Evolutionary conservation across 1,284 basidiomycete genomes (phyloP), one percentile per base, ranked within the genome.

Genomic region (Inonotus hispidus): DNA sequence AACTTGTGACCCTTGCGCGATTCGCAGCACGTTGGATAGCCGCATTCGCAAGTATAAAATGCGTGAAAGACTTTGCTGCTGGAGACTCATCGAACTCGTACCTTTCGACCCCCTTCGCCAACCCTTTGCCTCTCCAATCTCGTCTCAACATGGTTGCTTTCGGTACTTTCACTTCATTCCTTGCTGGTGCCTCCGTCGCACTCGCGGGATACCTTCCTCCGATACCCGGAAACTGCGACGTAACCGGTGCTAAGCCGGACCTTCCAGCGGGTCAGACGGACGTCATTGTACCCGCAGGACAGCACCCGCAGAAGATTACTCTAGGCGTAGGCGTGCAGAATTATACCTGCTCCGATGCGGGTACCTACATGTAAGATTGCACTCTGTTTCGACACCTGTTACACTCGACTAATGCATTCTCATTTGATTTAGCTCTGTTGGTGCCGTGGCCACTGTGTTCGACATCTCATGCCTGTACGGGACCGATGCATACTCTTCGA

Each of bases 391-490:
- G 37, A 16, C 37, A 27, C 29, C 43, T 63, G 25, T 46, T 21
- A 13, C 59, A 8, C 23, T 47, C 35, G 53, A 1, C 10, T 43
- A n/a, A 56, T 23, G 41, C 27, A 10, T 16, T 35, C 13, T 7
- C n/a, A 16, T 43, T 43, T 10, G n/a, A 43, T 55, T 27, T 58
- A 75, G 73, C 37, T 70, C 68, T 59, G 64, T 73, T 41, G 83
- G 83, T n/a, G 83, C 84, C 19, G 70, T 83, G 32, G 83, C 82
- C 0, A 76, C 80, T 62, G 69, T 88, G 4, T 81, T 83, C 68
- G 85, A 89, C 68, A 74, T 80, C 46, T 82, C 81, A 1, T 87
- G 85, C 73, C 65, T 82, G 41, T 74, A 74, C 64, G 71, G 70
- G 53, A 72, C 72, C 6, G 64, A 74, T 16, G 59, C 69, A 13